These are phyloP conservation scores for Sisymbrium altissimum DNA, from an alignment of 345 rosid species.

Conservation along the genomic window DNA sequence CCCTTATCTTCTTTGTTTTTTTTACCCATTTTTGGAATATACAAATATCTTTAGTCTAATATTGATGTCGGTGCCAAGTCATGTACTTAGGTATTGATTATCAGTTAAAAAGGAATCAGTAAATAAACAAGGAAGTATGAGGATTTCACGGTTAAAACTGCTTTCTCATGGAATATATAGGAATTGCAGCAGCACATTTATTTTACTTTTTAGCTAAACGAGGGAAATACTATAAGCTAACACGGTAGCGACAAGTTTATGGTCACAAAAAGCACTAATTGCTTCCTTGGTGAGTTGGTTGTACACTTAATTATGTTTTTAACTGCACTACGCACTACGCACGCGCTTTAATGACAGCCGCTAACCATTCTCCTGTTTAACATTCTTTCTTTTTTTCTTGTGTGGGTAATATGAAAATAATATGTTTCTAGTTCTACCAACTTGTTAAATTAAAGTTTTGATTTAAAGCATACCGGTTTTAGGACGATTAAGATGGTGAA, in stretches of 20 bases:
- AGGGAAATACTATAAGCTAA: background rate
- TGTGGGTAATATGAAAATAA: background rate
- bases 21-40: background rate
- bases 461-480: background rate
- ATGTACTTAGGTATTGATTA: background rate
- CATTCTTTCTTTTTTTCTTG: no score
- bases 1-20: background rate
- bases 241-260: background rate
- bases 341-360: conserved; percentile 1
- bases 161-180: background rate
- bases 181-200: background rate
- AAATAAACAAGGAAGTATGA: background rate
- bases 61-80: conserved; percentile 15
- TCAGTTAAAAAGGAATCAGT: background rate
- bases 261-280: background rate
- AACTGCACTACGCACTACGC: background rate
- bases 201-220: background rate
- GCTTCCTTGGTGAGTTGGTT: conserved; percentile 1
- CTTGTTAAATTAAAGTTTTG: background rate
- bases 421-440: background rate
- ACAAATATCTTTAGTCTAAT: background rate
- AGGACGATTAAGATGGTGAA: conserved; percentile 4
- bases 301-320: background rate
- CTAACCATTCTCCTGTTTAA: no score
- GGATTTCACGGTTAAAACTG: background rate